These are phyloP conservation scores for Spathaspora arborariae DNA, from an alignment of 805 yeast species.

Conservation along the genomic window DNA sequence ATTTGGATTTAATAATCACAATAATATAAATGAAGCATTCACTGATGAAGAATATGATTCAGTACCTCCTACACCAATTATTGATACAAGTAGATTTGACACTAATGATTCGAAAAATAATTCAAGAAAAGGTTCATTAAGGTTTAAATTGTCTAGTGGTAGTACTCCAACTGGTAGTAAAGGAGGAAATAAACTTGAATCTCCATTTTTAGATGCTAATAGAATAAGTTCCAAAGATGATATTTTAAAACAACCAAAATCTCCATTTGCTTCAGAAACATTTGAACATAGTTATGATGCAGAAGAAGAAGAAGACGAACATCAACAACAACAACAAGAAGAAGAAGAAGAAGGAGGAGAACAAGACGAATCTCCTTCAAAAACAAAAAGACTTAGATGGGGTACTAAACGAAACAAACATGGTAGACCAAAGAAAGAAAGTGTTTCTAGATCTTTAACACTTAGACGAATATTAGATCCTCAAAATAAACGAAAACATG, in stretches of 20 bases:
- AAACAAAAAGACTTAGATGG: slow-evolving; percentile 79
- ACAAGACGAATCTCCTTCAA: neutral
- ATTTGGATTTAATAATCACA: slow-evolving; percentile 5
- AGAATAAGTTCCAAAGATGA: slow-evolving; percentile 16
- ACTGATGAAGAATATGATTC: slow-evolving; percentile 11
- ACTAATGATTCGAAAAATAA: neutral
- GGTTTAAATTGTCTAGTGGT: slow-evolving; percentile 27
- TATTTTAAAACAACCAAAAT: slow-evolving; percentile 19
- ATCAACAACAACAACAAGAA: too few species aligned
- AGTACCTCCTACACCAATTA: slow-evolving; percentile 11
- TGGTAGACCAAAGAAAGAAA: slow-evolving; percentile 54
- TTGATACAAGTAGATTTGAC: slow-evolving; percentile 7
- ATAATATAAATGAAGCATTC: slow-evolving; percentile 16
- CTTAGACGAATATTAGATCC: slow-evolving; percentile 41
- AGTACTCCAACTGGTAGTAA: slow-evolving; percentile 9
- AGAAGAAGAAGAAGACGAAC: slow-evolving; percentile 15
- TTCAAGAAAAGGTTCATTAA: slow-evolving; percentile 20
- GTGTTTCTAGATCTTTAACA: slow-evolving; percentile 47
- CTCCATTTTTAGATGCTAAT: slow-evolving; percentile 29
- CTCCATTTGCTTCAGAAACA: slow-evolving; percentile 22
- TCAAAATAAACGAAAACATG: slow-evolving; percentile 3
- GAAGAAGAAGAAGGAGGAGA: slow-evolving; percentile 10
- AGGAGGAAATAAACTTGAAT: slow-evolving; percentile 8
- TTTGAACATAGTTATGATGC: slow-evolving; percentile 4
- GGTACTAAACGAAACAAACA: slow-evolving; percentile 80